Base-by-base conservation (phyloP, 73 alveolate genomes). In the Paramecium sexaurelia region DNA sequence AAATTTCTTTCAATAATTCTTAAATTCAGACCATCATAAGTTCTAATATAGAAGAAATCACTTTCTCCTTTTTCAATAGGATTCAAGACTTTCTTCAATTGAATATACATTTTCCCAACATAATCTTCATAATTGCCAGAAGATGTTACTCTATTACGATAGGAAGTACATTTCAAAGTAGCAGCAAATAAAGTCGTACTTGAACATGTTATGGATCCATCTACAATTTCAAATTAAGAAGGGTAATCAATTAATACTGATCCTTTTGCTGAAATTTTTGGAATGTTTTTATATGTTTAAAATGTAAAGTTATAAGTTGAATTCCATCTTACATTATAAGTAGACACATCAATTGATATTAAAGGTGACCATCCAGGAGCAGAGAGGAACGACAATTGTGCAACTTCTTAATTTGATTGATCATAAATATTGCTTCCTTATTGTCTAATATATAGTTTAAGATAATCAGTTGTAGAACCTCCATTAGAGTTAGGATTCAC, bases 301-400 rank as follows among this genome's bases (percentile, higher is more conserved):
- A 88, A 88, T 0, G 82, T 22, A 88, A 88, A 68, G 27, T 41
- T 68, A 29, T 88, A 88, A 5, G 91, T 69, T 36, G 91, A 55
- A 88, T 75, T 68, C 84, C 87, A 88, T 41, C 94, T 88, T 13
- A 88, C 94, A 40, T 88, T 40, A 40, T 19, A 88, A 11, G 78
- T 45, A 9, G 66, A 37, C 4, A 82, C 51, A 68, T 57, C 37
- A 13, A 88, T 35, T 9, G 68, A 24, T 27, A 68, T 39, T 61
- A 88, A 75, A 0, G 94, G 87, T 22, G 87, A 67, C 94, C 94
- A 88, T 20, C 94, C 94, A 20, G 94, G 94, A 8, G 85, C 87
- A 9, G 91, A 19, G 0, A 56, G 41, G 43, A 88, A 68, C 36
- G 85, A 26, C 9, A 88, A 88, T 88, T 67, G 43, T 37, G 89